Evolutionary conservation across 129 eudicot genomes (phyloP), one percentile per base, ranked within the genome.

Genomic region (Mikania micrantha): DNA sequence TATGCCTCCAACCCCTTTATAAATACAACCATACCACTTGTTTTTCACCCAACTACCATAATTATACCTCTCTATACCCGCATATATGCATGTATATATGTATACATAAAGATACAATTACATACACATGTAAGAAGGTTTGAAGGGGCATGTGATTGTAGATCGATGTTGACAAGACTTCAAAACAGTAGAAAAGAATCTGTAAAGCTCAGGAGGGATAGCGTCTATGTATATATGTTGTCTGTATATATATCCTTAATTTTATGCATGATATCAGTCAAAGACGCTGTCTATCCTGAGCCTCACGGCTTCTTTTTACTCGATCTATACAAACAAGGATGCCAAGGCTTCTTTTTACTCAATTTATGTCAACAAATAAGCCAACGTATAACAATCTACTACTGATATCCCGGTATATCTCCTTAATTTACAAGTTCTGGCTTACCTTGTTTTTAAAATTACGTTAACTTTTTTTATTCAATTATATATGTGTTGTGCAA

Each of bases 181-280:
- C 25, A 39, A 48, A 75, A 60, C 22, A 69, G 80, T 50, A 47
- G 70, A 61, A 69, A 64, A 16, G 67, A 76, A 68, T 60, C 80
- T 68, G 64, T 76, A 59, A 76, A 76, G 80, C 80, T 76, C 80
- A 76, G 80, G 80, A 76, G 80, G 80, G 80, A 76, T 76, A 76
- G 80, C 80, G 75, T 64, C 80, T 68, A 12, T 22, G 5, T 48
- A n/a, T 3, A 21, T n/a, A 24, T 20, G 24, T 31, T 25, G 4
- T 52, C 3, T 52, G 8, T 34, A 28, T 47, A 35, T 22, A 16
- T 57, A n/a, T 5, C 2, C n/a, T n/a, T 24, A 32, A 1, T 2
- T 29, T 2, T 16, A 19, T 56, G 49, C 21, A 19, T 56, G 49
- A 31, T 66, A 57, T 24, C 13, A 21, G 12, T 5, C 1, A 4